Conservation (phyloP, 108 stramenopile genomes). For the Cyclotella distinguenda region DNA sequence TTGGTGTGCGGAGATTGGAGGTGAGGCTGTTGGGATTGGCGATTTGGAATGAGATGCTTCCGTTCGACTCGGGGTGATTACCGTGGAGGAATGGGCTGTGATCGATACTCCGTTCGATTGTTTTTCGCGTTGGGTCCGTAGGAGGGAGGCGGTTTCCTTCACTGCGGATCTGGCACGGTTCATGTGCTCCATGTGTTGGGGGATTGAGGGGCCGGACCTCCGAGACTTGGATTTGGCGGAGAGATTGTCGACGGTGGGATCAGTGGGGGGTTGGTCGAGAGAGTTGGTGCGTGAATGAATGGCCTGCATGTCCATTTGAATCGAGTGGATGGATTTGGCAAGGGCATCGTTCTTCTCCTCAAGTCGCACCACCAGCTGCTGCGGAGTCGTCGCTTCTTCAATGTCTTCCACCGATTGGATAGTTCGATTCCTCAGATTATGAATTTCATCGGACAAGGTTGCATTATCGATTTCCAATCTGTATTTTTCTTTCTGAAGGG, state of each 20-base stretch:
- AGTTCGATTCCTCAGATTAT: constrained; percentile 8
- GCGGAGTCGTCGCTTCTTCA: not conserved
- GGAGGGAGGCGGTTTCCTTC: constrained; percentile 21
- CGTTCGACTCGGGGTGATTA: not conserved
- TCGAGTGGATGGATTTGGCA: constrained; percentile 8
- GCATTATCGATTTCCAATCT: constrained; percentile 31
- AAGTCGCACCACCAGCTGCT: constrained; percentile 2
- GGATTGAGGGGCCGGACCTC: not conserved
- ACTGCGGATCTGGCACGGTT: constrained; percentile 26
- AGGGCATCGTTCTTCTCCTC: constrained; percentile 25
- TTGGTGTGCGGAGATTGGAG: not conserved
- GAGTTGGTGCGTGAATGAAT: not conserved
- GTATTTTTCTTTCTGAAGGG: constrained; percentile 32
- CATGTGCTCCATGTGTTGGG: constrained; percentile 17
- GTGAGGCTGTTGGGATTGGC: not conserved
- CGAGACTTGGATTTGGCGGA: not conserved
- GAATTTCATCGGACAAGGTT: constrained; percentile 17
- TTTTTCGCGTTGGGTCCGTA: constrained; percentile 21
- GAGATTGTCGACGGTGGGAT: not conserved
- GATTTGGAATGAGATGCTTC: not conserved
- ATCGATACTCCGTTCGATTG: too few species aligned
- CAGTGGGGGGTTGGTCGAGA: not conserved
- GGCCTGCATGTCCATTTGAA: constrained; percentile 18
- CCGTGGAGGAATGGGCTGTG: not conserved
- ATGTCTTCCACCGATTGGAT: not conserved